A percentile compares a stretch with the other conserved stretches of the same genome.
phyloP scores from a whole-genome alignment of 1,284 basidiomycete species.

The Ganoderma resinaceum region DNA sequence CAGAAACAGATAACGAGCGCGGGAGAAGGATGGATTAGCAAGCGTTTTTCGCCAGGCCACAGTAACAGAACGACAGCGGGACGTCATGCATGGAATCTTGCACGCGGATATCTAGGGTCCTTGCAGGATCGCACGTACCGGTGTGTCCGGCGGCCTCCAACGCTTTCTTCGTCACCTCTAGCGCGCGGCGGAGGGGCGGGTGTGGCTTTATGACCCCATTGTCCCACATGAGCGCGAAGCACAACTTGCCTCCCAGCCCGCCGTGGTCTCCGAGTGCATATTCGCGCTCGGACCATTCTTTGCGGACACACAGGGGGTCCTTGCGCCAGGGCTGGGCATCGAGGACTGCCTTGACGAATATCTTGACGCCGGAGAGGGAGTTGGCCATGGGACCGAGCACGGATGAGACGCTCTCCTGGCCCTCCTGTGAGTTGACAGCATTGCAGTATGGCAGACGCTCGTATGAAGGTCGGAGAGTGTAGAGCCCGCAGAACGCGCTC shows the following conservation, averaged over 20 bases:
- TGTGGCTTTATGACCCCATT: slow-evolving; percentile 57
- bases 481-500: slow-evolving; percentile 57
- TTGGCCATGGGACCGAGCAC: slow-evolving; percentile 63
- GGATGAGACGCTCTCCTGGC: slow-evolving; percentile 60
- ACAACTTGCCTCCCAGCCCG: slow-evolving; percentile 47
- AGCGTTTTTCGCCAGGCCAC: background rate
- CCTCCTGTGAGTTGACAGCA: slow-evolving; percentile 52
- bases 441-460: slow-evolving; percentile 61
- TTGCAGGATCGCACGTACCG: slow-evolving; percentile 31
- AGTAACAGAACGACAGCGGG: background rate
- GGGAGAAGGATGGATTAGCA: slow-evolving; percentile 6
- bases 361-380: slow-evolving; percentile 50
- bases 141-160: slow-evolving; percentile 58
- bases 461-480: slow-evolving; percentile 60
- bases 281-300: slow-evolving; percentile 54
- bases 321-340: slow-evolving; percentile 55
- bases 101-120: background rate
- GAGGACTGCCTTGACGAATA: slow-evolving; percentile 56
- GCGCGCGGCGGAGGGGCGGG: slow-evolving; percentile 57
- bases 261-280: slow-evolving; percentile 54
- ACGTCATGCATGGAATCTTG: background rate
- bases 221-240: slow-evolving; percentile 54
- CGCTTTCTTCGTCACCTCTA: slow-evolving; percentile 52
- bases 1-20: slow-evolving; percentile 1
- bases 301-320: slow-evolving; percentile 56